Base-by-base conservation (phyloP, 331 rosid species). In the Saraca asoca region DNA sequence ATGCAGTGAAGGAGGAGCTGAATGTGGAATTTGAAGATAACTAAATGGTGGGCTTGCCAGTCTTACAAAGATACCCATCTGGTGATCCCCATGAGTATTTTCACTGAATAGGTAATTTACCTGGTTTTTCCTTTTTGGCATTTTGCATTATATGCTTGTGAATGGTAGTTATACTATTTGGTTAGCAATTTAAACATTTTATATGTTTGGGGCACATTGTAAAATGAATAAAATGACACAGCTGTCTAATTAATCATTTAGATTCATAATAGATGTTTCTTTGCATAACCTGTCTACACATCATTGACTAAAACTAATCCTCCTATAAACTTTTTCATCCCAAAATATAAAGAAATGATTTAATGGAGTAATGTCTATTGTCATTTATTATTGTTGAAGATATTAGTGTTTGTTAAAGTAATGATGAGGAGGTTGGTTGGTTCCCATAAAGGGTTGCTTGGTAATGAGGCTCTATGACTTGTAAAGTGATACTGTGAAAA, bases 1-100 rank as follows among this genome's bases (percentile, higher is more conserved):
- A 61, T 74, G 58, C 62, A 43, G 75, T 78, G 73, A 86, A 81
- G 79, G 83, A 72, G 76, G 85, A 80, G 73, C 84, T 91, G 10
- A 67, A 38, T 54, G 33, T 69, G 69, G 85, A 70, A 55, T 78
- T 62, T 18, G 44, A 56, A 24, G 82, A 75, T 42, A 60, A 74
- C 51, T 62, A 80, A 31, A 81, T 73, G 69, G 70, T 42, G 56
- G 87, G 80, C 62, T 13, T 69, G 19, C 68, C 82, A 19, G 18
- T 70, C 33, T 42, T 70, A 31, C 86, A 37, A 31, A 80, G 78
- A 52, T 78, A 49, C 73, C 70, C 78, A 49, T 75, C 83, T 15
- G 65, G 65, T 59, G 85, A 78, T 69, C 77, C 75, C 75, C 80
- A 76, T 57, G 75, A 77, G 83, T 57, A 71, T 67, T 53, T 81